These are phyloP conservation scores for Deuterostichococcus epilithicus DNA, from an alignment of 139 green algal genomes.

Conservation along the genomic window DNA sequence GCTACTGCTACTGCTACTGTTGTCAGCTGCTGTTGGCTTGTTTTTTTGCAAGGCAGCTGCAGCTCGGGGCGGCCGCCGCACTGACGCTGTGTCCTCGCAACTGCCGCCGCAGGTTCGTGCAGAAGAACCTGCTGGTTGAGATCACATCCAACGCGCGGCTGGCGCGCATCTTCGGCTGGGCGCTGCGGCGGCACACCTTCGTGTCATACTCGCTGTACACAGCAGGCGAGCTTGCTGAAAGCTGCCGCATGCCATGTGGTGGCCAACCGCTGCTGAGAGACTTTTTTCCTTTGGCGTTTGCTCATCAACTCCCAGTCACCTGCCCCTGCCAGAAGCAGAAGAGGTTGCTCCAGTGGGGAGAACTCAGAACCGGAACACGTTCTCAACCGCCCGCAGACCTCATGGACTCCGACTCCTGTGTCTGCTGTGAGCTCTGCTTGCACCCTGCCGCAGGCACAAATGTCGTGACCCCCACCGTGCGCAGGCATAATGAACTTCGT, in stretches of 20 bases:
- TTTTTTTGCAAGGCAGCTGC: too few species aligned
- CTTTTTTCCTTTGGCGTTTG: background rate
- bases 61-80: too few species aligned
- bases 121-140: conserved; percentile 82
- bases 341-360: background rate
- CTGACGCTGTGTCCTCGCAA: too few species aligned
- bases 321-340: background rate
- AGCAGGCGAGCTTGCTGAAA: conserved; percentile 38
- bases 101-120: conserved; percentile 71
- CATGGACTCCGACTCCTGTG: too few species aligned
- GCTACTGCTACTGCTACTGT: too few species aligned
- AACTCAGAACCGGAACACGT: too few species aligned
- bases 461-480: background rate
- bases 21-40: too few species aligned
- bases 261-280: background rate
- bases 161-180: conserved; percentile 52
- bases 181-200: conserved; percentile 73
- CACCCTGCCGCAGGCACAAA: background rate
- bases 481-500: conserved; percentile 90
- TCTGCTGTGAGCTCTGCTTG: background rate
- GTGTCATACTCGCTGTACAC: conserved; percentile 79
- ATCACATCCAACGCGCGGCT: conserved; percentile 49
- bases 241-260: background rate
- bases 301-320: background rate
- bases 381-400: too few species aligned